Conservation (phyloP, 331 rosid species). For the Phaseolus coccineus region DNA sequence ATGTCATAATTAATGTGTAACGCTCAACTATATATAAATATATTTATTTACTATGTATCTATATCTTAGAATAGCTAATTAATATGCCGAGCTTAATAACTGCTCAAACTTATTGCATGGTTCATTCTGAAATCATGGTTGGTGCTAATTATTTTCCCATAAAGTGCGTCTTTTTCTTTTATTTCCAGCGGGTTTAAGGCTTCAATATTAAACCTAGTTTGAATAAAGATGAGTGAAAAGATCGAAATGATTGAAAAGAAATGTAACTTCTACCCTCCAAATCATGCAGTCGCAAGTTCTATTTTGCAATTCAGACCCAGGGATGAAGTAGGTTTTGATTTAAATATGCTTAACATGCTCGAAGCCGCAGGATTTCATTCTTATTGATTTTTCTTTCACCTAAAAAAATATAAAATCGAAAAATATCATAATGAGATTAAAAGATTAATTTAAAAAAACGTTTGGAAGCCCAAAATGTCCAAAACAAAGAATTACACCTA, state of each 20-base stretch:
- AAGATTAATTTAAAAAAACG: too few species aligned
- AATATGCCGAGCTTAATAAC: neutral
- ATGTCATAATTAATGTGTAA: neutral
- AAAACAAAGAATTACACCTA: neutral
- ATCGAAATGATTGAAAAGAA: neutral
- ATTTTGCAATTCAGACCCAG: neutral
- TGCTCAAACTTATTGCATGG: slow-evolving; percentile 17
- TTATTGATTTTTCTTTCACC: neutral
- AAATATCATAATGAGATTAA: neutral
- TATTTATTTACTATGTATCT: neutral
- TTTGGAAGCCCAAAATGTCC: neutral
- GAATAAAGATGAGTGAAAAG: neutral
- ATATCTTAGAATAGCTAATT: slow-evolving; percentile 21
- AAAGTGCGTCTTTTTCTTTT: neutral
- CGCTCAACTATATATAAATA: neutral
- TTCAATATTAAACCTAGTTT: neutral
- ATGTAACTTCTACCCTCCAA: too few species aligned
- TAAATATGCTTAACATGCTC: neutral
- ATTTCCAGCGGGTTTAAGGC: neutral
- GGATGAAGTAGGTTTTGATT: neutral
- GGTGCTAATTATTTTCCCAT: neutral
- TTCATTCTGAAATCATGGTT: slow-evolving; percentile 7
- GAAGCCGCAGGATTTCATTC: neutral
- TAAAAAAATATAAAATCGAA: neutral
- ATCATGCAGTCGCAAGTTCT: neutral